phyloP scores from a whole-genome alignment of 371 early-diverging fungal genomes.

The Mucor velutinosus region DNA sequence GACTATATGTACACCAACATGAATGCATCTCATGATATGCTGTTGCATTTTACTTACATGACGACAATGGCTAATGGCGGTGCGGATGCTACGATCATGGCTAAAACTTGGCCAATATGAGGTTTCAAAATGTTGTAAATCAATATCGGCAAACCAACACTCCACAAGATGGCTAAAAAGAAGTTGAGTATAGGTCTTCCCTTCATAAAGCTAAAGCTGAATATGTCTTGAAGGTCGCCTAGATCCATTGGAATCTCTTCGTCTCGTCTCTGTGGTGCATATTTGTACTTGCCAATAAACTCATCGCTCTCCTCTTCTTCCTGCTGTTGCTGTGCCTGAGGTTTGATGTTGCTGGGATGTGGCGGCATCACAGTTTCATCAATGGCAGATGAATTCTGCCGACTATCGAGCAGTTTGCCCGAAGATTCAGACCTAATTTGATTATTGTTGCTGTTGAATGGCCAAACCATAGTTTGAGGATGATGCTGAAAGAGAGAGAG shows the following conservation, averaged over 20 bases:
- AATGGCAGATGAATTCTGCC: not conserved
- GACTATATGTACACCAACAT: slow-evolving; percentile 5
- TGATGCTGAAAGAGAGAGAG: not conserved
- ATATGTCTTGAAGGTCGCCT: slow-evolving; percentile 25
- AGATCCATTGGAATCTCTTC: slow-evolving; percentile 35
- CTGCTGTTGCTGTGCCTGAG: not conserved
- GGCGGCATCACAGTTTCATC: not conserved
- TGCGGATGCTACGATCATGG: slow-evolving; percentile 32
- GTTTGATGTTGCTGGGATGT: not conserved
- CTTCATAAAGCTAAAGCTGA: slow-evolving; percentile 28
- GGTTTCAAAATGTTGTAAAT: slow-evolving; percentile 26
- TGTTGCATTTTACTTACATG: slow-evolving; percentile 11
- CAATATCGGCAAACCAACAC: slow-evolving; percentile 31
- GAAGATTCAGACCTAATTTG: not conserved
- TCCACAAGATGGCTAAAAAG: slow-evolving; percentile 31
- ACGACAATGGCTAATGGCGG: slow-evolving; percentile 30
- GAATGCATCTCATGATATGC: not conserved
- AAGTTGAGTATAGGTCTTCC: slow-evolving; percentile 34
- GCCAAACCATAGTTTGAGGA: slow-evolving; percentile 7
- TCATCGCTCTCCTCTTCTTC: slow-evolving; percentile 9
- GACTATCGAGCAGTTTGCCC: not conserved
- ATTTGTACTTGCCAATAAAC: slow-evolving; percentile 8
- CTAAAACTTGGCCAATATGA: slow-evolving; percentile 28
- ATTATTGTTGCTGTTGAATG: slow-evolving; percentile 2
- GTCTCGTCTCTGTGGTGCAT: slow-evolving; percentile 14